These are phyloP conservation scores for Ascochyta pisi DNA, from an alignment of 2,329 filamentous ascomycete species.

Conservation along the genomic window DNA sequence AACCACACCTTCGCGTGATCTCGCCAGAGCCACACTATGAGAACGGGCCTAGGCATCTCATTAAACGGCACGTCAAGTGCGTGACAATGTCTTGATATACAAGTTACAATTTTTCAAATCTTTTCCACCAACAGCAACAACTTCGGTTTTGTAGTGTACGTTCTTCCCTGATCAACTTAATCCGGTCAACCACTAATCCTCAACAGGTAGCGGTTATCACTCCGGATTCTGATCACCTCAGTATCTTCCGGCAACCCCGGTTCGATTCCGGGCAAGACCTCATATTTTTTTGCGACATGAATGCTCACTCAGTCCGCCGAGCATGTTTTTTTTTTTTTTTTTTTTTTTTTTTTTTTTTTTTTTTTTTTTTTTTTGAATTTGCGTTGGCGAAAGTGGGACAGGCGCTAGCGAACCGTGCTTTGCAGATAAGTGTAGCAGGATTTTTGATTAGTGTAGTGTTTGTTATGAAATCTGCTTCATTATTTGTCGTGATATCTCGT, in stretches of 20 bases:
- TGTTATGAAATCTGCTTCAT: neutral
- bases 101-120: neutral
- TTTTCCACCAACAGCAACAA: neutral
- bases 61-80: too few relatives aligned
- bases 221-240: conserved; percentile 24
- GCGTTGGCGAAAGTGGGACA: neutral
- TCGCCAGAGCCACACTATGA: too few relatives aligned
- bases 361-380: neutral
- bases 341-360: neutral
- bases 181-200: conserved; percentile 2
- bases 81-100: too few relatives aligned
- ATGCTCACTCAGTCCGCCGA: too few relatives aligned
- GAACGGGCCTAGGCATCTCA: too few relatives aligned
- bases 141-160: conserved; percentile 15
- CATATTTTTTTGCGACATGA: too few relatives aligned
- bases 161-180: conserved; percentile 1
- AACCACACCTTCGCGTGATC: too few relatives aligned
- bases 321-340: neutral
- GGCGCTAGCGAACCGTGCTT: neutral
- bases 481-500: neutral
- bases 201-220: conserved; percentile 23
- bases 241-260: conserved; percentile 24
- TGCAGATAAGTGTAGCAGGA: too few relatives aligned
- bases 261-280: conserved; percentile 28
- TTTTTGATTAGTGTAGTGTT: too few relatives aligned